Evolutionary conservation across 306 rosid genomes (phyloP).

Genomic region (Malus sylvestris): DNA sequence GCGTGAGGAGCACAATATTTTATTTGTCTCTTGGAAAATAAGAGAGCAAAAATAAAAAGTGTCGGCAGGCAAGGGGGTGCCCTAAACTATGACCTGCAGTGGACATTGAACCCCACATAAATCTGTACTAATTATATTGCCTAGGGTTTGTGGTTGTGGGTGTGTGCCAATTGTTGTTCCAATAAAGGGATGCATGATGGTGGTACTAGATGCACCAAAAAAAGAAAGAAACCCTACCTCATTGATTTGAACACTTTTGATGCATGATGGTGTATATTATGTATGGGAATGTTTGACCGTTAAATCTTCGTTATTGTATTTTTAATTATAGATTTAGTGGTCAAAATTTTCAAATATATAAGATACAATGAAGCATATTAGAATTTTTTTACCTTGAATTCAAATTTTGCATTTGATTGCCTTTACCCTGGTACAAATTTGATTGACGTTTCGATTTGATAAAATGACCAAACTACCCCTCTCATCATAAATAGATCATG

Average conservation of each 20-base stretch:
- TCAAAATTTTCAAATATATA: rapidly evolving
- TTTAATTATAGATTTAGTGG: too few species aligned
- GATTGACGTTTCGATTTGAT: neutral
- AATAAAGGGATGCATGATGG: neutral
- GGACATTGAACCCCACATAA: neutral
- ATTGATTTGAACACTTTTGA: neutral
- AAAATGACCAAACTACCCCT: neutral
- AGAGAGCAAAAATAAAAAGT: conserved; percentile 4
- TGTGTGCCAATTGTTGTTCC: neutral
- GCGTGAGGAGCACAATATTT: too few species aligned
- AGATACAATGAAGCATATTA: too few species aligned
- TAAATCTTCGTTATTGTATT: too few species aligned
- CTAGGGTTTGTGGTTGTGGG: neutral
- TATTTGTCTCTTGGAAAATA: neutral
- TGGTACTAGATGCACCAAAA: neutral
- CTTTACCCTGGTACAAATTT: neutral
- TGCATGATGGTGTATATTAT: too few species aligned
- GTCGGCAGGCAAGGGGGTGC: conserved; percentile 43
- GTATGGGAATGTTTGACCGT: too few species aligned
- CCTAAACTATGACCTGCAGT: neutral
- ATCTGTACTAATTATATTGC: neutral
- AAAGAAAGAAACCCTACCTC: neutral
- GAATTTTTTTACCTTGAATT: neutral
- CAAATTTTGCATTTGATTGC: neutral
- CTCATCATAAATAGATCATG: neutral